A percentile compares a stretch with the other conserved stretches of the same genome.
These are phyloP conservation scores for Verticillium tricorpus DNA, from an alignment of 2,329 filamentous ascomycete genomes.

Conservation along the genomic window DNA sequence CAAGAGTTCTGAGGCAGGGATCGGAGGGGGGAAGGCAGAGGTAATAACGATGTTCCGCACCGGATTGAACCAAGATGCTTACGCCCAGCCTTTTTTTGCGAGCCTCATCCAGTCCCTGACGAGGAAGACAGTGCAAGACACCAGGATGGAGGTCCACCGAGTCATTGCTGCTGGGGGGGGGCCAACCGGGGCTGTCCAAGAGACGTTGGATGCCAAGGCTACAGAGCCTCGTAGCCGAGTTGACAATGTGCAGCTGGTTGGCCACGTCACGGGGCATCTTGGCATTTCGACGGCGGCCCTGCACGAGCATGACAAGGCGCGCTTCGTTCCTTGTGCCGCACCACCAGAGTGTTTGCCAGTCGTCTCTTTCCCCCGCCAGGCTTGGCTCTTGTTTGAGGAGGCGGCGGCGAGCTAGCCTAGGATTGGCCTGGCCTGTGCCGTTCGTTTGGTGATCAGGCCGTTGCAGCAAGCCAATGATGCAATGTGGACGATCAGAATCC, in stretches of 20 bases:
- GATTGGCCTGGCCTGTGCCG: neutral
- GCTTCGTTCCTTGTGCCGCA: neutral
- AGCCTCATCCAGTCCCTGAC: neutral
- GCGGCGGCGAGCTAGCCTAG: neutral
- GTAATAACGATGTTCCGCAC: neutral
- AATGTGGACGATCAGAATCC: neutral
- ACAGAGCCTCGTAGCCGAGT: conserved; percentile 1
- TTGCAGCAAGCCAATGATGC: neutral
- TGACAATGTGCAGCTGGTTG: neutral
- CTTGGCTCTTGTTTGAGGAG: neutral
- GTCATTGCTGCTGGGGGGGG: neutral
- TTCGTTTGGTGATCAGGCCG: neutral
- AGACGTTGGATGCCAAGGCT: conserved; percentile 2
- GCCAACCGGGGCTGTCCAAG: neutral
- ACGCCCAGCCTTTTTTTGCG: neutral
- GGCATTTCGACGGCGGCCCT: neutral
- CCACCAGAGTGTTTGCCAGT: neutral
- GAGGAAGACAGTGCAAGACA: neutral
- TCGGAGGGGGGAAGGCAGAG: neutral
- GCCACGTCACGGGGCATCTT: conserved; percentile 3
- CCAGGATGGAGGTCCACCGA: neutral
- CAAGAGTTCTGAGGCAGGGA: neutral
- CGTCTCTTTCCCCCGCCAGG: neutral
- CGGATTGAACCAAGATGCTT: neutral
- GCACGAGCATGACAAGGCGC: neutral